These are phyloP conservation scores for Clitocybe nebularis DNA, from an alignment of 1,284 basidiomycete genomes.

Conservation along the genomic window DNA sequence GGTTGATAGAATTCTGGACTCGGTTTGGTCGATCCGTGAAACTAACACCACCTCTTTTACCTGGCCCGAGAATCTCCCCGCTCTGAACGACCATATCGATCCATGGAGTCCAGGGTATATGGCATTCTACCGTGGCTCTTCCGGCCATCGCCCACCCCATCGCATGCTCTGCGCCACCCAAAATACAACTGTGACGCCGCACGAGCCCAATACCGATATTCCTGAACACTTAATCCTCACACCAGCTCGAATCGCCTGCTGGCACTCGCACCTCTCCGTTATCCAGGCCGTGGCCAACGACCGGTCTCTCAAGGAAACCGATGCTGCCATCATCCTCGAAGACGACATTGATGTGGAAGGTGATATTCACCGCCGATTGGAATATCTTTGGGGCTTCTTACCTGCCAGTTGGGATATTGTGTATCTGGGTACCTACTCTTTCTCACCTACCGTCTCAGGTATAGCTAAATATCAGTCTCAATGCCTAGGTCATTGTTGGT, in stretches of 20 bases:
- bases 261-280: constrained; percentile 66
- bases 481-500: constrained; percentile 52
- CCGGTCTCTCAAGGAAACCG: constrained; percentile 15
- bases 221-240: constrained; percentile 51
- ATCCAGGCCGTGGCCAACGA: constrained; percentile 43
- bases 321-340: constrained; percentile 56
- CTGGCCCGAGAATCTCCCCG: constrained; percentile 43
- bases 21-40: constrained; percentile 35
- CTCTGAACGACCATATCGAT: constrained; percentile 23
- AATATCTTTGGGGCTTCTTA: constrained; percentile 49
- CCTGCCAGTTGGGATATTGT: constrained; percentile 73
- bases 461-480: not conserved
- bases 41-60: constrained; percentile 24
- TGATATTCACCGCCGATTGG: constrained; percentile 51
- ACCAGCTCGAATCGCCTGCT: constrained; percentile 62
- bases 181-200: constrained; percentile 39
- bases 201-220: constrained; percentile 25
- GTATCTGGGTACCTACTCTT: constrained; percentile 54
- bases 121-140: constrained; percentile 13
- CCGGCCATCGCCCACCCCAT: constrained; percentile 7
- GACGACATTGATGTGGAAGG: constrained; percentile 80
- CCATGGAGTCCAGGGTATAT: constrained; percentile 32
- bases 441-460: not conserved
- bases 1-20: constrained; percentile 37
- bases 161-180: constrained; percentile 48